Conservation (phyloP, 1,139 yeast species). For the Arxiozyma slooffiae region DNA sequence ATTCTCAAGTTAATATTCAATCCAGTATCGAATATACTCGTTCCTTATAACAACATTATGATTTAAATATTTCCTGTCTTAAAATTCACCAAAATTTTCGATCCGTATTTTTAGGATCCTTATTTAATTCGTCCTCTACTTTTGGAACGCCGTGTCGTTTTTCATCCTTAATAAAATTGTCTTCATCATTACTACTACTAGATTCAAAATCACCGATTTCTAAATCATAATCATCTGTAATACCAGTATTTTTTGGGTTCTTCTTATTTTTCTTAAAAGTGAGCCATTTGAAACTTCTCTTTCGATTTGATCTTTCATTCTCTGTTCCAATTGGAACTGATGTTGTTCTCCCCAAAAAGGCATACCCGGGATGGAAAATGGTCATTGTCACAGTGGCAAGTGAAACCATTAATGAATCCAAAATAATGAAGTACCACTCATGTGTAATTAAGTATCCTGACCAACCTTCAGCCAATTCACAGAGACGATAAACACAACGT, state of each 20-base stretch:
- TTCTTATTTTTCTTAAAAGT: neutral
- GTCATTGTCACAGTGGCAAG: slow-evolving; percentile 40
- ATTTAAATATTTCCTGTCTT: neutral
- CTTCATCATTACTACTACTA: neutral
- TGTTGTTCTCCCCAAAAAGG: slow-evolving; percentile 31
- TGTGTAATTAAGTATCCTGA: slow-evolving; percentile 55
- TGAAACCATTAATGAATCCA: slow-evolving; percentile 67
- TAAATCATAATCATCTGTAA: neutral
- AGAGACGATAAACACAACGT: slow-evolving; percentile 73
- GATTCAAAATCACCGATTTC: slow-evolving; percentile 2
- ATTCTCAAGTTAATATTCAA: too few relatives aligned
- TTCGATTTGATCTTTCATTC: neutral
- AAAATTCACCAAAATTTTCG: slow-evolving; percentile 2
- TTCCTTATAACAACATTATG: too few relatives aligned
- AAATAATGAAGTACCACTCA: slow-evolving; percentile 63
- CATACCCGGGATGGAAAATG: slow-evolving; percentile 59
- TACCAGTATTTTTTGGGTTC: neutral
- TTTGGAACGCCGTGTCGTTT: neutral
- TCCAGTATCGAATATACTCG: too few relatives aligned
- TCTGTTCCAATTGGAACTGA: slow-evolving; percentile 18
- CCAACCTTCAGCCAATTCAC: slow-evolving; percentile 76
- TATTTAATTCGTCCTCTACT: neutral
- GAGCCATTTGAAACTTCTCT: neutral
- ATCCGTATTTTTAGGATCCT: neutral
- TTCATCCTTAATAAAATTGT: neutral